These are phyloP conservation scores for Ceratobasidium sp. DNA, from an alignment of 1,284 basidiomycete species.

Conservation along the genomic window DNA sequence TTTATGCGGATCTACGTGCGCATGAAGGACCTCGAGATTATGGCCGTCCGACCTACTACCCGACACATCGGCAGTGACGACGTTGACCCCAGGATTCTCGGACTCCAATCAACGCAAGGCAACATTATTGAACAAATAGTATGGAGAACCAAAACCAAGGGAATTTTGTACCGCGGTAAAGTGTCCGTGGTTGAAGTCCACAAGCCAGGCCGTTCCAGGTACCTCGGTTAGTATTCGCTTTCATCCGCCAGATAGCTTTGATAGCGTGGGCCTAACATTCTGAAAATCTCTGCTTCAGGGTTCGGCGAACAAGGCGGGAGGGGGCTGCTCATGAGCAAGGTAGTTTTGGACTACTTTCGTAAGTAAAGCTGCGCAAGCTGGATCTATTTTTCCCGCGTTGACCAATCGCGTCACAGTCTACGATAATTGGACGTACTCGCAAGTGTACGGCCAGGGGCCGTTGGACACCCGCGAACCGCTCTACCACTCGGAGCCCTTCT, in stretches of 20 bases:
- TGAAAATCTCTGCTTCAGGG: constrained; percentile 13
- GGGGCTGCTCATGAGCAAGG: constrained; percentile 41
- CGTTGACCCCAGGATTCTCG: constrained; percentile 33
- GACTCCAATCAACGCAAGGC: too few relatives aligned
- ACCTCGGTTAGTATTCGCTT: constrained; percentile 15
- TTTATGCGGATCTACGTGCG: constrained; percentile 28
- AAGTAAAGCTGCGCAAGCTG: not conserved
- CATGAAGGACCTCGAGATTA: constrained; percentile 17
- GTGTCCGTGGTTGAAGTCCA: constrained; percentile 10
- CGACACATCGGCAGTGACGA: not conserved
- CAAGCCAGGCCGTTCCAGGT: constrained; percentile 20
- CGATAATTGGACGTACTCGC: constrained; percentile 40
- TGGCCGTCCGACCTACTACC: not conserved
- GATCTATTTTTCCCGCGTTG: not conserved
- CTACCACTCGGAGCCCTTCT: constrained; percentile 45
- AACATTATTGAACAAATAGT: too few relatives aligned
- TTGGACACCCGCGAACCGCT: constrained; percentile 44
- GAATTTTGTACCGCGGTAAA: constrained; percentile 3
- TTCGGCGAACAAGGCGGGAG: constrained; percentile 45
- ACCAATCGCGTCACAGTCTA: constrained; percentile 14
- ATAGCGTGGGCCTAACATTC: not conserved
- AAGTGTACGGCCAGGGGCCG: constrained; percentile 40
- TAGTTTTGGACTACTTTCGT: constrained; percentile 38
- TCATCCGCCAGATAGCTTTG: not conserved
- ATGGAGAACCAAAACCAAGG: constrained; percentile 34